Base-by-base conservation (phyloP, 768 basidiomycete species). In the Phanerodontia chrysosporium region DNA sequence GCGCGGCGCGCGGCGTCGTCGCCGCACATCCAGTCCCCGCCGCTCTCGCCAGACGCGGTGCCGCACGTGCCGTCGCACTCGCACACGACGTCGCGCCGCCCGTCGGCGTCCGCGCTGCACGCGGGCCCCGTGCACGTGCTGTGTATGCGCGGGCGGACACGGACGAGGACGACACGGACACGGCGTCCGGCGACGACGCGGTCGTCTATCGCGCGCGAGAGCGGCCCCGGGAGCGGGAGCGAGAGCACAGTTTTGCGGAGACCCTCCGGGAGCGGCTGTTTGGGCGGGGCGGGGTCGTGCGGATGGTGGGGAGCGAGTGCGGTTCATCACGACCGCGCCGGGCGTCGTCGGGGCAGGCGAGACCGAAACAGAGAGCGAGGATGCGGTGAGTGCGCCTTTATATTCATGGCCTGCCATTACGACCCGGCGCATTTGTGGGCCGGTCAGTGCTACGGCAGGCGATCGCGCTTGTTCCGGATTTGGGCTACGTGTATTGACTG, bases 281-380 rank as follows among this genome's bases (percentile, higher is more conserved):
- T n/a, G 67, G 64, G 22, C 66, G 64, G 60, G 60, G 65, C 25
- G 64, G 67, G 64, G 55, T 3, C 39, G 66, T 10, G 58, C 63
- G 27, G 58, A 58, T 29, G 62, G 55, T 30, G 55, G 56, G 32
- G 57, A 60, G 0, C 71, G 72, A 58, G 44, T 62, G 51, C 57
- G 63, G 45, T 64, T 64, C 13, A 89, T 90, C 65, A 86, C 82
- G n/a, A 90, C 88, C 0, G 76, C 81, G 0, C 83, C 81, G 18
- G 86, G 80, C 2, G 75, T 75, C 56, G 66, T 74, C 42, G 84
- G 88, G 61, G 87, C 86, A 27, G 87, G 87, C 7, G 89, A 90
- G 72, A 90, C 89, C 0, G 89, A 91, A 67, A 90, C 89, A 0
- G 89, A 91, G 67, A 77, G 82, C 13, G 89, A 90, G 64, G 89